Conservation (phyloP, 2,329 filamentous ascomycete species). For the Moelleriella libera region DNA sequence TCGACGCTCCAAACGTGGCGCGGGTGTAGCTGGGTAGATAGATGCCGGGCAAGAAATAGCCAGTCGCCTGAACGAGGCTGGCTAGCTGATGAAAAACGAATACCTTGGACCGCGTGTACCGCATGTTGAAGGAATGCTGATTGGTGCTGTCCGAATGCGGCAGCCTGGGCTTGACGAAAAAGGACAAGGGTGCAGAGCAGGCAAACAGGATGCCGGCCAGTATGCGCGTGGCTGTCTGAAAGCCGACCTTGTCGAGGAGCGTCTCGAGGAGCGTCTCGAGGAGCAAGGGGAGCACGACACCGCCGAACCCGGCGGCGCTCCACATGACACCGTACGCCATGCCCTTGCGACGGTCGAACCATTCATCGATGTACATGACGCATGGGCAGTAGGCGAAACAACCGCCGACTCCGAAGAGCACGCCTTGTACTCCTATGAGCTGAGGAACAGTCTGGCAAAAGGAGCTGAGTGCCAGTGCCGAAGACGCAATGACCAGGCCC, state of each 20-base stretch:
- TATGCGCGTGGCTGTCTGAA: constrained; percentile 24
- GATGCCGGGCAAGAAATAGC: constrained; percentile 45
- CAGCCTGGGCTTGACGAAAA: constrained; percentile 36
- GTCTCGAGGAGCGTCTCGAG: background rate
- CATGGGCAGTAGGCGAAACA: constrained; percentile 35
- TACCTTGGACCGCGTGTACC: constrained; percentile 33
- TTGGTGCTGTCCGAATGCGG: constrained; percentile 13
- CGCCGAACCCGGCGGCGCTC: constrained; percentile 32
- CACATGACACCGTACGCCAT: constrained; percentile 43
- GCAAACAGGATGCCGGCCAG: constrained; percentile 32
- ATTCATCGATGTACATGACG: constrained; percentile 40
- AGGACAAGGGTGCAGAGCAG: constrained; percentile 33
- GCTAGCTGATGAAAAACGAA: constrained; percentile 41
- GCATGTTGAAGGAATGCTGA: constrained; percentile 17
- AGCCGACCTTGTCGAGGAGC: background rate
- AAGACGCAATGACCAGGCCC: constrained; percentile 1
- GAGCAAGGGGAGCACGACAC: constrained; percentile 22
- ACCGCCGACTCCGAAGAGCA: constrained; percentile 42
- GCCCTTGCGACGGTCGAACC: constrained; percentile 25
- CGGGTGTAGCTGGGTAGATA: constrained; percentile 39
- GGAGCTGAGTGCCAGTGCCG: constrained; percentile 31
- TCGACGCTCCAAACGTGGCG: background rate
- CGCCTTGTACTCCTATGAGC: constrained; percentile 41
- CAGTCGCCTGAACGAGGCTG: constrained; percentile 39
- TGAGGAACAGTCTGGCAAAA: constrained; percentile 31